Conservation (phyloP, 176 grass and related monocot species). For the Carex kokanica region DNA sequence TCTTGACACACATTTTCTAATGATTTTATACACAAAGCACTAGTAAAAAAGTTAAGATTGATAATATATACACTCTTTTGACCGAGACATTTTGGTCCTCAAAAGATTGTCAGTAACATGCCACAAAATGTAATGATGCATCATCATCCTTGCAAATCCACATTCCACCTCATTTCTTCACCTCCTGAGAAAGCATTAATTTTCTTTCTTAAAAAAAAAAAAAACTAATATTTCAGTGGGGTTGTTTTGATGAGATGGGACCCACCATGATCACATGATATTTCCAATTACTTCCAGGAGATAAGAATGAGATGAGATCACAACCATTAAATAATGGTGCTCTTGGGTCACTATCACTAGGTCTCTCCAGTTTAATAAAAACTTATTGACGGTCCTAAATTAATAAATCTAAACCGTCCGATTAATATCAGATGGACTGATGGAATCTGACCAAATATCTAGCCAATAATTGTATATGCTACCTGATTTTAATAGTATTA, state of each 20-base stretch:
- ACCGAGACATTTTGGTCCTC: not conserved
- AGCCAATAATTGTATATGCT: not conserved
- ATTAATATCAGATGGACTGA: not conserved
- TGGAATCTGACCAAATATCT: not conserved
- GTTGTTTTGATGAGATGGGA: not conserved
- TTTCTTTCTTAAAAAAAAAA: not conserved
- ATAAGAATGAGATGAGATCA: constrained; percentile 17
- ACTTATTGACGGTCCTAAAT: not conserved
- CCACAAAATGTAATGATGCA: constrained; percentile 2
- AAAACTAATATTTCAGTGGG: not conserved
- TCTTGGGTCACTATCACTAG: not conserved
- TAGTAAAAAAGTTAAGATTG: not conserved
- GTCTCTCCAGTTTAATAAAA: not conserved
- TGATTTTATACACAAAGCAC: not conserved
- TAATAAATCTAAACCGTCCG: not conserved
- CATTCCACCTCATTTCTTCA: not conserved
- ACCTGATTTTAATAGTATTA: not conserved
- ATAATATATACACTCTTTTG: not conserved
- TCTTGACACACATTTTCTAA: not conserved
- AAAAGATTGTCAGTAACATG: not conserved
- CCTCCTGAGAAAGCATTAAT: not conserved
- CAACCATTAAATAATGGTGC: not conserved
- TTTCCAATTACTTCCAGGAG: constrained; percentile 1
- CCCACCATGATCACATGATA: not conserved
- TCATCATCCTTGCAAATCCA: not conserved